Conservation (phyloP, 371 early-diverging fungal genomes). For the Actinomortierella wolfii region DNA sequence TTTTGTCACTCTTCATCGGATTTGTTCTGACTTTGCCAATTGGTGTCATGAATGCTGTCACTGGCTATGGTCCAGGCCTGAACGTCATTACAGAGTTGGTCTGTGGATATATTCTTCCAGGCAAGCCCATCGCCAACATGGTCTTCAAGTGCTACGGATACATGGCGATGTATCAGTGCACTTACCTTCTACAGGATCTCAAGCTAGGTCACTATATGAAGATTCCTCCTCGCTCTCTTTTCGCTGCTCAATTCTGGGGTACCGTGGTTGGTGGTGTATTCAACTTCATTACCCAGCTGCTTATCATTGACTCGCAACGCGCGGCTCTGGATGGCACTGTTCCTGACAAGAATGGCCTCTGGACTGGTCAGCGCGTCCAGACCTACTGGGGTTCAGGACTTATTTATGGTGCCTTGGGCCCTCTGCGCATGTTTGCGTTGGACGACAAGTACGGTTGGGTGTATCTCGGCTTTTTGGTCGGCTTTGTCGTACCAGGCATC, state of each 20-base stretch:
- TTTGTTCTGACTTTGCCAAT: conserved; percentile 75
- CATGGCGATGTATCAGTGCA: conserved; percentile 53
- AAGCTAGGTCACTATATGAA: conserved; percentile 81
- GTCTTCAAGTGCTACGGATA: conserved; percentile 56
- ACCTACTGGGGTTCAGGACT: conserved; percentile 63
- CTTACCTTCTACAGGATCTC: conserved; percentile 55
- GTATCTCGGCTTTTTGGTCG: conserved; percentile 53
- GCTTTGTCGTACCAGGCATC: conserved; percentile 51
- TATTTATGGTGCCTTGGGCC: conserved; percentile 68
- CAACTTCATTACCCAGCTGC: conserved; percentile 57
- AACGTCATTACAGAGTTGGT: conserved; percentile 74
- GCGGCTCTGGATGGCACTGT: conserved; percentile 39
- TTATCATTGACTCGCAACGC: conserved; percentile 52
- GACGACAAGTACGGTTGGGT: conserved; percentile 50
- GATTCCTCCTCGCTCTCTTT: conserved; percentile 69
- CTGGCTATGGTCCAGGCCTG: conserved; percentile 49
- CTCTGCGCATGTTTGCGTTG: conserved; percentile 53
- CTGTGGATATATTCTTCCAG: conserved; percentile 61
- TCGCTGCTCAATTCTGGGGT: conserved; percentile 64
- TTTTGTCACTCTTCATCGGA: conserved; percentile 67
- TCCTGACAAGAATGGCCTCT: conserved; percentile 53
- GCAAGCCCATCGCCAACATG: conserved; percentile 66
- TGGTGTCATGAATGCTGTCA: conserved; percentile 74
- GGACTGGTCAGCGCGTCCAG: conserved; percentile 56
- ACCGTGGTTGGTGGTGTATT: conserved; percentile 62